Percentiles rank a stretch among this genome's conserved stretches.
These are phyloP conservation scores for Corrigiola litoralis DNA, from an alignment of 179 eudicot genomes.

Conservation along the genomic window DNA sequence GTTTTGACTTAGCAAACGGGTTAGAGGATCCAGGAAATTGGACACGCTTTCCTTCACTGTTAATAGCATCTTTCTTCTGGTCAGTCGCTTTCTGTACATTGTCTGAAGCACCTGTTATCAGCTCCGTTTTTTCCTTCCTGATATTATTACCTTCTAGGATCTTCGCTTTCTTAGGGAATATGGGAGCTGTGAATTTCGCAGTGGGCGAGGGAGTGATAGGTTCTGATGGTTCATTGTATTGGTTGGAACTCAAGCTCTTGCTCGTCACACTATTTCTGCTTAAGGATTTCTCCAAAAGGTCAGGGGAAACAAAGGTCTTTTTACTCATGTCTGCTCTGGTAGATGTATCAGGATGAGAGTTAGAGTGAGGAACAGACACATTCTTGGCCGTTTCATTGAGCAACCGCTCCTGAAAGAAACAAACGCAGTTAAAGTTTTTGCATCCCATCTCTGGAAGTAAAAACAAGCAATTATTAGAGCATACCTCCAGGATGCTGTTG, in stretches of 20 bases:
- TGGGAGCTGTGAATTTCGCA: conserved; percentile 36
- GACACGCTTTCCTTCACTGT: conserved; percentile 18
- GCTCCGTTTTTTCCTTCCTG: conserved; percentile 30
- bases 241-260: conserved; percentile 31
- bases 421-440: not conserved
- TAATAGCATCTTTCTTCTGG: not conserved
- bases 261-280: conserved; percentile 14
- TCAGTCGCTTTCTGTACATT: conserved; percentile 16
- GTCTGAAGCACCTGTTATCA: conserved; percentile 23
- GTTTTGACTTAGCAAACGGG: conserved; percentile 66
- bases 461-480: not conserved
- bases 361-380: conserved; percentile 14
- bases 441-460: not conserved
- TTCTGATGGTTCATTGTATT: conserved; percentile 40
- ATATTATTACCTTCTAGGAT: conserved; percentile 35
- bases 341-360: conserved; percentile 18
- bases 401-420: conserved; percentile 58
- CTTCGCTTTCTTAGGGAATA: conserved; percentile 42
- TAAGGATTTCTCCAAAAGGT: conserved; percentile 2
- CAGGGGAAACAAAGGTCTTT: conserved; percentile 20
- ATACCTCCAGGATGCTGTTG: conserved; percentile 78
- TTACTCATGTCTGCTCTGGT: conserved; percentile 19
- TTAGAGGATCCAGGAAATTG: conserved; percentile 44
- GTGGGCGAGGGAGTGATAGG: conserved; percentile 32
- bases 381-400: conserved; percentile 40